Evolutionary conservation across 1,284 basidiomycete species (phyloP).

Genomic region (Thecaphora thlaspeos): DNA sequence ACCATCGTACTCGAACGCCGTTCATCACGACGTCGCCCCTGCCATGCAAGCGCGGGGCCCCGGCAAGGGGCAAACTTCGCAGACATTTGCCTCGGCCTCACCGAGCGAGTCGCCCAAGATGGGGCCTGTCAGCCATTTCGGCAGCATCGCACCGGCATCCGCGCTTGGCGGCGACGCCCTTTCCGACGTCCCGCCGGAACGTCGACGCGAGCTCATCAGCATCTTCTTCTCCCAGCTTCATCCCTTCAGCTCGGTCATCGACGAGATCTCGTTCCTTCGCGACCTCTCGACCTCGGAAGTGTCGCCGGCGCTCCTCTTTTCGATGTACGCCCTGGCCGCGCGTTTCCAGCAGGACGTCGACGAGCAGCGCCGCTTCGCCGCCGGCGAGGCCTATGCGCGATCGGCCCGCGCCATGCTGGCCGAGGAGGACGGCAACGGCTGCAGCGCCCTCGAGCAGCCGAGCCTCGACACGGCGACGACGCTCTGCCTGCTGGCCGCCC

Average conservation of each 20-base stretch:
- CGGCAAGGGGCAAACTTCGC: too few relatives aligned
- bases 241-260: slow-evolving; percentile 59
- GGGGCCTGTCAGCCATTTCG: background rate
- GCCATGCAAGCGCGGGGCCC: too few relatives aligned
- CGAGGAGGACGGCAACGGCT: slow-evolving; percentile 39
- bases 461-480: slow-evolving; percentile 59
- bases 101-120: slow-evolving; percentile 6
- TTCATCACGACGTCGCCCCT: too few relatives aligned
- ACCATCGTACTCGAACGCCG: too few relatives aligned
- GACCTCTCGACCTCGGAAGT: slow-evolving; percentile 59
- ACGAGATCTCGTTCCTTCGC: slow-evolving; percentile 60
- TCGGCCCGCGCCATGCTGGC: slow-evolving; percentile 37
- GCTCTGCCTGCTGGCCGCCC: slow-evolving; percentile 57
- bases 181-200: slow-evolving; percentile 27
- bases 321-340: slow-evolving; percentile 59
- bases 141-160: slow-evolving; percentile 5
- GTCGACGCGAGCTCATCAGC: slow-evolving; percentile 35
- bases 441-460: slow-evolving; percentile 33
- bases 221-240: slow-evolving; percentile 59
- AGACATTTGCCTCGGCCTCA: background rate
- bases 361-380: slow-evolving; percentile 26
- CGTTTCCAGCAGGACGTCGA: slow-evolving; percentile 55
- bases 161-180: slow-evolving; percentile 12
- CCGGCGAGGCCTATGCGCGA: slow-evolving; percentile 34
- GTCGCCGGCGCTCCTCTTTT: slow-evolving; percentile 59